These are phyloP conservation scores for Penicillium bialowiezense DNA, from an alignment of 495 filamentous ascomycete genomes.

Conservation along the genomic window DNA sequence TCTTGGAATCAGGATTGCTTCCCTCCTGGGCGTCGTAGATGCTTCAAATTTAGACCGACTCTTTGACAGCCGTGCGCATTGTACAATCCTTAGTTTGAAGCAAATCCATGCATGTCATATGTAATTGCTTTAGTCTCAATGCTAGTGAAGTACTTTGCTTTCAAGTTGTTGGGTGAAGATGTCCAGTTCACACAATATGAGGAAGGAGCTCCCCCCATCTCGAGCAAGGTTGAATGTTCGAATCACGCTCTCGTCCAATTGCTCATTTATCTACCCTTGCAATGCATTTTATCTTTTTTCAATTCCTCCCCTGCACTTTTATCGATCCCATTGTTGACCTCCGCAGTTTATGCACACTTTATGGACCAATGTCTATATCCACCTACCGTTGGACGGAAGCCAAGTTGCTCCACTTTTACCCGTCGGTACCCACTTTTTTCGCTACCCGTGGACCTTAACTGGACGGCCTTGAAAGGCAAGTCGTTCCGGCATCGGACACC, in stretches of 20 bases:
- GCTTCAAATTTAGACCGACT: background rate
- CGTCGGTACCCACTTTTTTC: conserved; percentile 33
- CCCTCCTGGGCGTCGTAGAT: background rate
- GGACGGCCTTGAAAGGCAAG: too few species aligned
- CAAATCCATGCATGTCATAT: background rate
- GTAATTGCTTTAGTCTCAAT: background rate
- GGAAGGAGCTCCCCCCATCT: background rate
- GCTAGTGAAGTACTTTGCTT: background rate
- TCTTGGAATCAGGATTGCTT: background rate
- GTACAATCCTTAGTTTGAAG: background rate
- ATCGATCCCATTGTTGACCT: background rate
- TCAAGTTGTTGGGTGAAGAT: background rate
- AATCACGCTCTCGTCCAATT: background rate
- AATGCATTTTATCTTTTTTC: background rate
- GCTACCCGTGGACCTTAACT: too few species aligned
- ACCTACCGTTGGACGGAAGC: background rate
- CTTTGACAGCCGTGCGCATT: background rate
- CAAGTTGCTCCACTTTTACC: conserved; percentile 21
- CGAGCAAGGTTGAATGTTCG: background rate
- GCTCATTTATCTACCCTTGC: background rate
- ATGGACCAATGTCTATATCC: background rate
- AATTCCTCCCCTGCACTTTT: background rate
- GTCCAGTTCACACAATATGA: background rate
- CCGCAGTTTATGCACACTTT: background rate
- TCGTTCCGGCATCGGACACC: too few species aligned